Evolutionary conservation across 78 protist genomes (phyloP).

Genomic region (Chrysochromulina parva): DNA sequence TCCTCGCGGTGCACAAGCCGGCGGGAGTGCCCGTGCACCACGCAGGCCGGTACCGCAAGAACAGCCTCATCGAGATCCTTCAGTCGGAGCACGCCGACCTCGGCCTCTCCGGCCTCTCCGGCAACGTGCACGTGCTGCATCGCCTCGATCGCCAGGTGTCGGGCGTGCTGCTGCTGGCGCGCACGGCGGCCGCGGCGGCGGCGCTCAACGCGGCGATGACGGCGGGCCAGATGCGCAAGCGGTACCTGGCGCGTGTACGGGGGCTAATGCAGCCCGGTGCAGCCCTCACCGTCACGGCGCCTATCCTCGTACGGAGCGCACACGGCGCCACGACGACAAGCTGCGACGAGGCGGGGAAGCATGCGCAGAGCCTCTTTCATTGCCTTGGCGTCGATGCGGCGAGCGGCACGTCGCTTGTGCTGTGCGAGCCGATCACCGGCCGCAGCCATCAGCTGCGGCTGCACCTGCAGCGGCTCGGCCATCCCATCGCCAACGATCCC

Average conservation of each 20-base stretch:
- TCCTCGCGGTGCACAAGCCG: neutral
- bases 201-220: neutral
- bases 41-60: neutral
- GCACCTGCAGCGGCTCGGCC: constrained; percentile 74
- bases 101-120: neutral
- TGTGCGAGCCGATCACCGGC: constrained; percentile 81
- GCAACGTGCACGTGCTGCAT: neutral
- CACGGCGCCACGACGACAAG: neutral
- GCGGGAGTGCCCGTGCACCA: neutral
- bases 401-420: constrained; percentile 10
- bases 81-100: neutral
- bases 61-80: neutral
- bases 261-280: neutral
- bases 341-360: neutral
- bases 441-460: constrained; percentile 90
- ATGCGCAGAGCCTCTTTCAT: neutral
- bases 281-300: neutral
- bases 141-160: neutral
- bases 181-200: neutral
- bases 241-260: neutral
- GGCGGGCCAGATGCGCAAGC: neutral
- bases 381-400: neutral
- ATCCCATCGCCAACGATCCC: constrained; percentile 84
- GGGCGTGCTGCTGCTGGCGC: constrained; percentile 3
- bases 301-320: neutral